Base-by-base conservation (phyloP, 2,329 filamentous ascomycete genomes). In the Colletotrichum tropicicola region DNA sequence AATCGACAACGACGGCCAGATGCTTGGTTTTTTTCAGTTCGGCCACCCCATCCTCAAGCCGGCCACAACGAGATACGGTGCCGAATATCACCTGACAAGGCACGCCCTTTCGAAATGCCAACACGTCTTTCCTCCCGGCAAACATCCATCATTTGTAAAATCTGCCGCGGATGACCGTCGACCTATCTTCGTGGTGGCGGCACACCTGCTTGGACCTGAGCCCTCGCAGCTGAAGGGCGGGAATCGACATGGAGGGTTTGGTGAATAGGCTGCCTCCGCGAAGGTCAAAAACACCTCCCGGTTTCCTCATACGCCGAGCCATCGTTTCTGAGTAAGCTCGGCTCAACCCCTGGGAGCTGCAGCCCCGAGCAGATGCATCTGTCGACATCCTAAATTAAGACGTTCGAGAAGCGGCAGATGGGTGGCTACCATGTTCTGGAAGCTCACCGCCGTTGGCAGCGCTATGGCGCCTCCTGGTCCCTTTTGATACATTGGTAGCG, bases 381-480 rank as follows among this genome's bases (percentile, higher is more conserved):
- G 45, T 49, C 30, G n/a, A 28, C 10, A 30, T 61, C 28, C 43
- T 55, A 49, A 51, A 61, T 49, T 55, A 60, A 60, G 56, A 65
- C 43, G 49, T 65, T 65, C 56, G 61, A 65, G 61, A 65, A 65
- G 56, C 56, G 49, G 56, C 39, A 55, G 52, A 51, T 37, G 54
- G 9, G 51, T 17, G 17, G n/a, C n/a, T n/a, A n/a, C n/a, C n/a
- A n/a, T 23, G 21, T 61, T 65, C 61, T 65, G 61, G 61, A 65
- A 65, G 56, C 61, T 48, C 61, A 60, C 48, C 48, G 61, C 56
- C 48, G 61, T 53, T 54, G 48, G 32, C 41, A 32, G 48, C 47
- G 55, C 56, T 60, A 55, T 25, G 25, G 10, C 44, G 17, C 17
- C 13, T 35, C 19, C 23, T 10, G 17, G 28, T 15, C 30, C 47